Evolutionary conservation across 192 early-diverging fungal genomes (phyloP), one percentile per base, ranked within the genome.

Genomic region (Coemansia sp.): DNA sequence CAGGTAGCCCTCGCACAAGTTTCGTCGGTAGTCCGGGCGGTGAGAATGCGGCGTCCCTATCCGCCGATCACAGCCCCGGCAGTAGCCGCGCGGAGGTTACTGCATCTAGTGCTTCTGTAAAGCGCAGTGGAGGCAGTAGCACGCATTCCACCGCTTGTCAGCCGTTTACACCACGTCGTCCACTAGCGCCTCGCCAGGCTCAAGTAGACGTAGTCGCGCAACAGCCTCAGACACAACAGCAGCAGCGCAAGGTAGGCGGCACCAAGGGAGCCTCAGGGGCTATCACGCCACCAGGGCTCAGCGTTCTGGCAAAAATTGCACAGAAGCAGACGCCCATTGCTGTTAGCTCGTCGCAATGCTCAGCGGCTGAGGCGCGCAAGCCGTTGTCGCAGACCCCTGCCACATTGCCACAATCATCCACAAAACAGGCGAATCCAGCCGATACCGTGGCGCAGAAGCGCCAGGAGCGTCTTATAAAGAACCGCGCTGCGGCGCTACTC

Each of bases 401-500:
- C 54, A 23, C 59, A 36, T 30, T 32, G 5, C 5, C 53, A 36
- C n/a, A 52, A 46, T 21, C 59, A 4, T 11, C 19, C 42, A 23
- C 6, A 29, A 17, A 51, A 19, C 8, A 39, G 14, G 9, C 63
- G 23, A 59, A 29, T 24, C 20, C 61, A n/a, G 67, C 54, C 20
- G 73, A 74, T 4, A 24, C 84, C 0, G 72, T 75, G 1, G 78
- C 80, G 27, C 75, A 85, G 31, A 97, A 95, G 74, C 85, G 90
- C 24, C 90, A 93, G 67, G 91, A 93, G 64, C 84, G 95, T 31
- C 72, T 97, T 64, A 93, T 97, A 58, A 95, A 95, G 83, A 97
- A 97, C 76, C 88, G 95, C 11, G 93, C 91, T 4, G 92, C 93
- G 0, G 95, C 95, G 10, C 77, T 94, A 32, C 73, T 92, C 59